Evolutionary conservation across 2,329 filamentous ascomycete genomes (phyloP).

Genomic region (Lecanoromycetidae sp.): DNA sequence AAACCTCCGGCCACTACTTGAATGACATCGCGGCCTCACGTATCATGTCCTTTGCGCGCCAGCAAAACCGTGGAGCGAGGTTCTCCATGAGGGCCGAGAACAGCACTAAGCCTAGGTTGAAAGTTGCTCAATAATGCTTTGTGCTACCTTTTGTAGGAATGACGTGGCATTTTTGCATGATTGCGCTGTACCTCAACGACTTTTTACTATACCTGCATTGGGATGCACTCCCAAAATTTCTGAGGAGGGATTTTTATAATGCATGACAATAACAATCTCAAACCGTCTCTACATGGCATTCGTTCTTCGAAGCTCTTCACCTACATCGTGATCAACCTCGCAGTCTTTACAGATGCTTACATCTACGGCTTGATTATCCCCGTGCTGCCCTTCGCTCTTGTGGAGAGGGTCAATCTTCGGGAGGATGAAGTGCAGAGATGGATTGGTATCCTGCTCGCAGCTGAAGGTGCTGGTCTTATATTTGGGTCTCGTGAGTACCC

Average conservation of each 20-base stretch:
- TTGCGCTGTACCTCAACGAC: no score
- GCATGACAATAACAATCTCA: background rate
- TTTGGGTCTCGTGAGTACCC: slow-evolving; percentile 38
- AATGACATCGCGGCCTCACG: no score
- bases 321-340: slow-evolving; percentile 29
- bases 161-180: no score
- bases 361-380: slow-evolving; percentile 44
- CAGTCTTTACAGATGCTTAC: slow-evolving; percentile 28
- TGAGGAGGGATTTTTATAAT: background rate
- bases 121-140: no score
- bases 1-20: no score
- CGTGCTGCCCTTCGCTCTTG: slow-evolving; percentile 57
- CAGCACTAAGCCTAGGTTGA: no score
- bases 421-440: slow-evolving; percentile 45
- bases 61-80: no score
- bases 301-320: slow-evolving; percentile 31
- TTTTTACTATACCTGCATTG: no score
- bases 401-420: slow-evolving; percentile 41
- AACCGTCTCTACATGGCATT: background rate
- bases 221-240: no score
- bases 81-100: no score
- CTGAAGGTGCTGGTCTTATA: slow-evolving; percentile 57
- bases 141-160: no score
- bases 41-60: no score
- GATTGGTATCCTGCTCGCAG: slow-evolving; percentile 60